These are phyloP conservation scores for Tulasnella sp. DNA, from an alignment of 768 basidiomycete species.

Conservation along the genomic window DNA sequence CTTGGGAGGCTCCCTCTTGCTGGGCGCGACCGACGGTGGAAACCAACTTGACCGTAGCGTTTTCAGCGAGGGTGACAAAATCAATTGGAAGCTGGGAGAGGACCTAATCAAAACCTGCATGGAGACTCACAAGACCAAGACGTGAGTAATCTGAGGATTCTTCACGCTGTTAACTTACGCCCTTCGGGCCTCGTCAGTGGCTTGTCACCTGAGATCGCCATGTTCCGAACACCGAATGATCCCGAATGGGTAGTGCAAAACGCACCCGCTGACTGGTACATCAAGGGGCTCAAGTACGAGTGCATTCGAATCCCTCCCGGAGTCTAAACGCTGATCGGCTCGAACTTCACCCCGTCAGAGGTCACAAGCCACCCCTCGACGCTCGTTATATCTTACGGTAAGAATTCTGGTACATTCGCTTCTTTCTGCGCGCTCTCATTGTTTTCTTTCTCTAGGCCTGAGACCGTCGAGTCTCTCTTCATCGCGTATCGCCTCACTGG, in stretches of 20 bases:
- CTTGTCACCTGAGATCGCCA: constrained; percentile 78
- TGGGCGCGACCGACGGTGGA: constrained; percentile 68
- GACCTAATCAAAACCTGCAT: constrained; percentile 84
- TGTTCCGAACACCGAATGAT: constrained; percentile 62
- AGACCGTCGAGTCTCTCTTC: constrained; percentile 92
- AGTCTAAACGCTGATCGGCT: neutral
- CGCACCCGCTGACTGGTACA: constrained; percentile 67
- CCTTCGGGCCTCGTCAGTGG: constrained; percentile 38
- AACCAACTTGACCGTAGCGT: constrained; percentile 35
- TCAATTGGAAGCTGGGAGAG: constrained; percentile 68
- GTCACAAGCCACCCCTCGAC: constrained; percentile 32
- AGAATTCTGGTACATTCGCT: constrained; percentile 17
- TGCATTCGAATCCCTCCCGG: neutral
- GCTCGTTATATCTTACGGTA: constrained; percentile 86
- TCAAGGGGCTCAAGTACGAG: constrained; percentile 54
- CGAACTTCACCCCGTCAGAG: neutral
- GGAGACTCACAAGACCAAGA: constrained; percentile 70
- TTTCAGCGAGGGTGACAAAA: constrained; percentile 42
- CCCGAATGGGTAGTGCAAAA: constrained; percentile 33
- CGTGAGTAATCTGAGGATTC: constrained; percentile 37
- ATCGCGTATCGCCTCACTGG: constrained; percentile 84
- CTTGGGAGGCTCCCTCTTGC: constrained; percentile 85
- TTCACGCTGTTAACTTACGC: neutral
- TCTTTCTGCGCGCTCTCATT: neutral
- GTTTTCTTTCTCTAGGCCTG: constrained; percentile 43